Base-by-base conservation (phyloP, 2,329 filamentous ascomycete genomes). In the Tricladium varicosporioides region DNA sequence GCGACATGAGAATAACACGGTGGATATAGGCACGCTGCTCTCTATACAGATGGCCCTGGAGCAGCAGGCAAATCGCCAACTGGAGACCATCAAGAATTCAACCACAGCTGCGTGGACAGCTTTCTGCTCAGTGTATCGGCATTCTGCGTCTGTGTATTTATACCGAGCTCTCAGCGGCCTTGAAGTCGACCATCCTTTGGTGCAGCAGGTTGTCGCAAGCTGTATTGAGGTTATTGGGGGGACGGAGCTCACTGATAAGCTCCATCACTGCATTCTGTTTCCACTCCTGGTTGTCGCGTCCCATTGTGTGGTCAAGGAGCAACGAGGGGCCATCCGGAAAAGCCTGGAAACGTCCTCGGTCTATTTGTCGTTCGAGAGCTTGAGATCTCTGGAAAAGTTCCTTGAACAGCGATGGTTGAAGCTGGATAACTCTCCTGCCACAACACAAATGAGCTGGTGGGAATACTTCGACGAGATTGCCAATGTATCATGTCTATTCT, bases 141-240 rank as follows among this genome's bases (percentile, higher is more conserved):
- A 61, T 52, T 53, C 64, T 19, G 75, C 73, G 0, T 70, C 75
- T 5, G 73, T 78, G 5, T 77, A 75, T 54, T 64, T 77, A 1
- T 78, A 77, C 52, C 67, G 75, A 36, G 74, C 74, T 15, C 64
- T 78, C 2, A 76, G 74, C 52, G 70, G 72, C 0, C 64, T 77
- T 3, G 69, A 73, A 2, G 67, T 71, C 1, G 65, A 65, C 2
- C 74, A 78, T 55, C 67, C 65, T 2, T 64, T 76, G 0, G 75
- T 77, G 0, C 75, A 78, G 18, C 69, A 75, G 36, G 66, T 73
- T 22, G 71, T 75, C 0, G 65, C 69, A 5, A 67, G 69, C 1
- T 74, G 71, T 10, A 68, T 76, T 4, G 69, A 71, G 8, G 69
- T 72, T 10, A 71, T 74, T 14, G 69, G 71, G 4, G 73, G 74